Evolutionary conservation across 2,329 filamentous ascomycete genomes (phyloP).

Genomic region (Stemphylium vesicarium): DNA sequence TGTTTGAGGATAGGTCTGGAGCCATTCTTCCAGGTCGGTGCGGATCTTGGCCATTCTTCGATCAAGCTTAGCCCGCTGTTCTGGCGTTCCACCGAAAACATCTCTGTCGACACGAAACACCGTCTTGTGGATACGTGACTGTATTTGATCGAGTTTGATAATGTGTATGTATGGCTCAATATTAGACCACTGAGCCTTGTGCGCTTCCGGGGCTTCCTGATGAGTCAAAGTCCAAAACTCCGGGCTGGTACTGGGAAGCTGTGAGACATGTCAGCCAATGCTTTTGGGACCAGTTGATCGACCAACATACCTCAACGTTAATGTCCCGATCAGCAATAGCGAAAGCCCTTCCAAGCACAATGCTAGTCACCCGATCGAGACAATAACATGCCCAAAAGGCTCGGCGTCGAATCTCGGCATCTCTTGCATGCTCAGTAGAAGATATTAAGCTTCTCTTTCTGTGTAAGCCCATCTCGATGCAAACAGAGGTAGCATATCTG

Average conservation of each 20-base stretch:
- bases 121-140: constrained; percentile 33
- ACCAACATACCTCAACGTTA: constrained; percentile 31
- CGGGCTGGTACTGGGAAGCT: constrained; percentile 30
- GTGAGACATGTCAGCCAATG: neutral
- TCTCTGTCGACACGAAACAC: constrained; percentile 36
- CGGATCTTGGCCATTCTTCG: constrained; percentile 28
- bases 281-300: neutral
- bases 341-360: constrained; percentile 33
- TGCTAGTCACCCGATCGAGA: constrained; percentile 33
- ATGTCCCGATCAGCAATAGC: constrained; percentile 38
- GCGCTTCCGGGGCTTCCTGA: constrained; percentile 15
- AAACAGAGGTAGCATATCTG: constrained; percentile 34
- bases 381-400: constrained; percentile 39
- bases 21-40: constrained; percentile 28
- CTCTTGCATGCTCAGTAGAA: constrained; percentile 19
- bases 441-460: constrained; percentile 30
- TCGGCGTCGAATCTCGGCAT: constrained; percentile 33
- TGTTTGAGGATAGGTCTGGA: constrained; percentile 25
- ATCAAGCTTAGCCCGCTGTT: constrained; percentile 25
- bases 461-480: constrained; percentile 36
- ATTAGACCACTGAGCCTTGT: constrained; percentile 25
- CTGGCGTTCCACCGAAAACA: constrained; percentile 14
- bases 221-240: constrained; percentile 33
- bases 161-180: constrained; percentile 37
- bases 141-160: constrained; percentile 33